Conservation (phyloP, 2,329 filamentous ascomycete genomes). For the Hirsutella minnesotensis region DNA sequence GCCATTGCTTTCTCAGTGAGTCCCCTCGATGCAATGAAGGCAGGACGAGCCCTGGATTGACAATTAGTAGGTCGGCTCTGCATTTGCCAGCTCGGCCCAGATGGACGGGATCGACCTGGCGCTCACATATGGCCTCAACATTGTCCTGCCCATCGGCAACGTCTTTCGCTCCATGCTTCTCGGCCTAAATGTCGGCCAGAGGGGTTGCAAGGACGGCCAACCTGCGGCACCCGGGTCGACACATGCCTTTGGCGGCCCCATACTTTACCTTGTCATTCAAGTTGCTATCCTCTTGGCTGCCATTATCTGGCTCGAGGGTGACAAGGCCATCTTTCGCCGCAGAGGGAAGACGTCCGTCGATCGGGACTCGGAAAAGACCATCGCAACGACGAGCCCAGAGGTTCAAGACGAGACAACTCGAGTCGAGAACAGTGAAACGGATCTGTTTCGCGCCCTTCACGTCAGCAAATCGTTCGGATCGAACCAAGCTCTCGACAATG, state of each 20-base stretch:
- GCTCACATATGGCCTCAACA: slow-evolving; percentile 7
- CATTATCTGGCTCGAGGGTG: slow-evolving; percentile 67
- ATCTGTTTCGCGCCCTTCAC: slow-evolving; percentile 61
- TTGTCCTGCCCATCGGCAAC: slow-evolving; percentile 21
- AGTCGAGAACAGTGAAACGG: slow-evolving; percentile 14
- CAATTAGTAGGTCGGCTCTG: slow-evolving; percentile 33
- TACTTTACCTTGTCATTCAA: slow-evolving; percentile 67
- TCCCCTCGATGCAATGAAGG: no score
- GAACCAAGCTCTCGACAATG: slow-evolving; percentile 64
- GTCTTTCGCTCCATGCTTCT: slow-evolving; percentile 61
- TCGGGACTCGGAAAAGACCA: no score
- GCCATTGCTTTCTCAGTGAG: no score
- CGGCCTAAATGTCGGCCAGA: slow-evolving; percentile 65
- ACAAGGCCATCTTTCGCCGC: slow-evolving; percentile 15
- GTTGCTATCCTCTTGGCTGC: slow-evolving; percentile 52
- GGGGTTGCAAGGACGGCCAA: slow-evolving; percentile 52
- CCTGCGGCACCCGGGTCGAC: slow-evolving; percentile 54
- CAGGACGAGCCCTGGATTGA: slow-evolving; percentile 19
- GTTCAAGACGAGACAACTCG: no score
- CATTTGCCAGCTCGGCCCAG: slow-evolving; percentile 6
- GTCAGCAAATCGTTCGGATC: slow-evolving; percentile 63
- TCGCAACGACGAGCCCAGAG: no score
- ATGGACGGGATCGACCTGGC: slow-evolving; percentile 4
- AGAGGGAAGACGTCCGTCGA: no score
- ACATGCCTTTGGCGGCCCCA: slow-evolving; percentile 62